Evolutionary conservation across 208 protist species (phyloP), one percentile per base, ranked within the genome.

Genomic region (Crithidia mellificae): DNA sequence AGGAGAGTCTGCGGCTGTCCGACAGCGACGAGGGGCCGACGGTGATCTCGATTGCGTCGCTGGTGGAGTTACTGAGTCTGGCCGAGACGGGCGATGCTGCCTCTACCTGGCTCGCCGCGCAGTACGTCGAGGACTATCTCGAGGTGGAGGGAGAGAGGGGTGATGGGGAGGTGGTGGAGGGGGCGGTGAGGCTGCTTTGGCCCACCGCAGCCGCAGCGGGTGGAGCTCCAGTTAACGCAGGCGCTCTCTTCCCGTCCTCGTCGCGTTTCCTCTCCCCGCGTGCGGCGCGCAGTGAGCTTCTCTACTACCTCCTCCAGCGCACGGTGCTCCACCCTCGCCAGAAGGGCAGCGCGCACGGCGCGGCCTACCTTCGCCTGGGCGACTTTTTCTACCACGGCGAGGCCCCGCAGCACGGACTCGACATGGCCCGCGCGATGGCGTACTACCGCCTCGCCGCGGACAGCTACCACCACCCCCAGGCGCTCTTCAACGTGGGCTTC

Each of bases 301-400:
- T 76, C 43, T 72, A 83, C 34, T 65, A 75, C 15, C 57, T 94
- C 17, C 80, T 90, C 36, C 77, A 68, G 56, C 59, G 63, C 55
- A 67, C 51, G 24, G 72, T 68, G 41, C 20, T 71, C 51, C 55
- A 73, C 49, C 59, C 66, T 25, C 32, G 47, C 0, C 62, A 68
- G 12, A 68, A 53, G 47, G 8, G 11, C 20, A 38, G 61, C 24
- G 62, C 59, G 2, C 64, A 63, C 44, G 62, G 72, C 15, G 68
- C 81, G 15, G 68, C 84, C 11, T 80, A 84, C 51, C 63, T 90
- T 55, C 81, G 80, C 2, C 78, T 94, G 1, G 89, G 85, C 34
- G 80, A 91, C 47, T 85, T 92, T 63, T 90, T 79, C 71, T 92
- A 87, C 59, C 57, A 87, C 50, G 89, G 89, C 43, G 76, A 87